Evolutionary conservation across 139 green algal species (phyloP), one percentile per base, ranked within the genome.

Genomic region (Eudorina sp.): DNA sequence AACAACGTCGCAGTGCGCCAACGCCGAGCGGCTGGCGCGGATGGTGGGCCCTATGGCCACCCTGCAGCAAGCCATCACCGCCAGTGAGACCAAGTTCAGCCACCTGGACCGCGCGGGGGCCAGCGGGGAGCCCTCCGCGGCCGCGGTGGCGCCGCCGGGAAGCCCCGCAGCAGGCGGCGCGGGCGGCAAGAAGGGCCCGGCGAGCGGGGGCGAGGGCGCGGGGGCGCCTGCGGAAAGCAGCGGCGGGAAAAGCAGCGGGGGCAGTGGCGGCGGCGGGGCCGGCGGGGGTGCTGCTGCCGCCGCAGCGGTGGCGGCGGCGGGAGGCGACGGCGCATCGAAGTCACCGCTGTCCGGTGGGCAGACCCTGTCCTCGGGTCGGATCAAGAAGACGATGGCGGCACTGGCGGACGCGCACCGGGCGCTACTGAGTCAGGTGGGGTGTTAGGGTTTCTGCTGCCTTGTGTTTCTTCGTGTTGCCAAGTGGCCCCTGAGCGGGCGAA

Each of bases 311-410:
- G n/a, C n/a, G n/a, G n/a, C n/a, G n/a, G n/a, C n/a, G n/a, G n/a
- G n/a, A n/a, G n/a, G n/a, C n/a, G n/a, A n/a, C n/a, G n/a, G n/a
- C n/a, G n/a, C n/a, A n/a, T n/a, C n/a, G n/a, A n/a, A n/a, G n/a
- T n/a, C n/a, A n/a, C n/a, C n/a, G n/a, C n/a, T n/a, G n/a, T n/a
- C n/a, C n/a, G n/a, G n/a, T n/a, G n/a, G n/a, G n/a, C n/a, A n/a
- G n/a, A n/a, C n/a, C 29, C 51, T 84, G 21, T 53, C 48, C 3
- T 53, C 48, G 3, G 46, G 48, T 19, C 53, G 40, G 3, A 31
- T 85, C 6, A 41, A 41, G 40, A 51, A 38, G 38, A 85, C 78
- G 40, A 55, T 85, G 78, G 78, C 41, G 78, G 55, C 36, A 38
- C 78, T 85, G 55, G 58, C 16, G 5, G 27, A 74, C 2, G 78